Percentiles rank a stretch among this genome's conserved stretches.
Conservation (phyloP, 2,329 filamentous ascomycete genomes). For the Epichloe aotearoae region DNA sequence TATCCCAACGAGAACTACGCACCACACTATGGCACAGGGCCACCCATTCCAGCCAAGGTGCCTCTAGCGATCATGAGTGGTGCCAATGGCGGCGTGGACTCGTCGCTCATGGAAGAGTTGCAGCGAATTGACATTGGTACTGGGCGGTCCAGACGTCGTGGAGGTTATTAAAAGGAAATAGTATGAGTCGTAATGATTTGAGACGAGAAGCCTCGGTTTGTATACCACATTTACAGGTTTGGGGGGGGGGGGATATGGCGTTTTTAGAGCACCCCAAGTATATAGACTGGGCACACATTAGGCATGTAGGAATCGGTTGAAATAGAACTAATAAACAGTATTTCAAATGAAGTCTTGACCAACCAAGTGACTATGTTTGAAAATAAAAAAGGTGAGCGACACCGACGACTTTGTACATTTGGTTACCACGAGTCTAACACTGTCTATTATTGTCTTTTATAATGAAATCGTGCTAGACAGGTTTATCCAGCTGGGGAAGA, state of each 20-base stretch:
- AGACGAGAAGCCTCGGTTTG: slow-evolving; percentile 7
- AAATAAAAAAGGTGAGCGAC: too few relatives aligned
- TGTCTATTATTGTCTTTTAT: too few relatives aligned
- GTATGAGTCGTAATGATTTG: neutral
- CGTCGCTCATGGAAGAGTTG: slow-evolving; percentile 59
- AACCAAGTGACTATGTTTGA: too few relatives aligned
- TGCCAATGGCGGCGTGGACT: slow-evolving; percentile 28
- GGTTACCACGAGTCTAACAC: too few relatives aligned
- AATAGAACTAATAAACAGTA: neutral
- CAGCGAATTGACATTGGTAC: slow-evolving; percentile 52
- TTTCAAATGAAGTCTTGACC: too few relatives aligned
- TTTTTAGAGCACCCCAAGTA: slow-evolving; percentile 2
- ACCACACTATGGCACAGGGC: slow-evolving; percentile 27
- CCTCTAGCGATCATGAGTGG: slow-evolving; percentile 40
- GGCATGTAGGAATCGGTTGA: too few relatives aligned
- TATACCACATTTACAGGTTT: neutral
- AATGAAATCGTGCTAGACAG: too few relatives aligned
- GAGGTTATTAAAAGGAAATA: slow-evolving; percentile 22
- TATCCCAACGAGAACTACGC: slow-evolving; percentile 39
- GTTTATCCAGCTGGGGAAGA: too few relatives aligned
- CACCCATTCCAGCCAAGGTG: slow-evolving; percentile 59
- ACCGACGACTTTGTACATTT: too few relatives aligned
- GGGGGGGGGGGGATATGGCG: slow-evolving; percentile 7
- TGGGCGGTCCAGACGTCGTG: slow-evolving; percentile 41
- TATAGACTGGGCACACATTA: slow-evolving; percentile 1